Evolutionary conservation across 495 filamentous ascomycete species (phyloP).

Genomic region (Aspergillus funiculosus): DNA sequence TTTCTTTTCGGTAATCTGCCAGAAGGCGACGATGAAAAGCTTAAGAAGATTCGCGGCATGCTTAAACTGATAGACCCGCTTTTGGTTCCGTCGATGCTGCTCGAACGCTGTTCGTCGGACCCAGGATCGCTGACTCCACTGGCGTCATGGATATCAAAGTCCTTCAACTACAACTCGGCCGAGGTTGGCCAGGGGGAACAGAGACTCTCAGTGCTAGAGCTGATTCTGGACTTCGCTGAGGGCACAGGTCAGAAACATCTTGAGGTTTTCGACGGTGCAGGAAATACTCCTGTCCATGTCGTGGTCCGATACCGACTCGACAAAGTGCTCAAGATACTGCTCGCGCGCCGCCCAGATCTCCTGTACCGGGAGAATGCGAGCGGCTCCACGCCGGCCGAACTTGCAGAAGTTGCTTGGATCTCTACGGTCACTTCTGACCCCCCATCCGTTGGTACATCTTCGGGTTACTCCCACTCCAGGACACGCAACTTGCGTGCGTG

Average conservation of each 20-base stretch:
- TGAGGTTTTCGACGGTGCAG: conserved; percentile 57
- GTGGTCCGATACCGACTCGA: conserved; percentile 39
- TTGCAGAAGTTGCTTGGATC: conserved; percentile 52
- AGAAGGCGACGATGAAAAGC: conserved; percentile 6
- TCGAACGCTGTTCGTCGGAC: conserved; percentile 35
- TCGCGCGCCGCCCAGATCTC: conserved; percentile 51
- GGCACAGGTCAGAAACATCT: conserved; percentile 47
- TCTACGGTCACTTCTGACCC: conserved; percentile 23
- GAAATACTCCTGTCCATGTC: conserved; percentile 59
- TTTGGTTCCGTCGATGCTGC: conserved; percentile 39
- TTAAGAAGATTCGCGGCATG: conserved; percentile 34
- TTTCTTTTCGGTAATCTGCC: conserved; percentile 32
- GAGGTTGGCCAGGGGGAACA: not conserved
- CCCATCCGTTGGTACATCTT: not conserved
- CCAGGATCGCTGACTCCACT: conserved; percentile 49
- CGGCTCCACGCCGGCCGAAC: conserved; percentile 61
- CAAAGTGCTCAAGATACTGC: conserved; percentile 39
- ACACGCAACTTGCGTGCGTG: not conserved
- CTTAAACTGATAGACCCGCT: conserved; percentile 49
- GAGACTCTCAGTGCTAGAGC: conserved; percentile 11
- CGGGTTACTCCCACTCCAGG: not conserved
- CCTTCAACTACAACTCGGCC: not conserved
- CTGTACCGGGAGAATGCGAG: conserved; percentile 64
- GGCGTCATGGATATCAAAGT: conserved; percentile 27
- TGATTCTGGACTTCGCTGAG: conserved; percentile 42